These are phyloP conservation scores for Trichoderma sp. DNA, from an alignment of 2,329 filamentous ascomycete genomes.

Conservation along the genomic window DNA sequence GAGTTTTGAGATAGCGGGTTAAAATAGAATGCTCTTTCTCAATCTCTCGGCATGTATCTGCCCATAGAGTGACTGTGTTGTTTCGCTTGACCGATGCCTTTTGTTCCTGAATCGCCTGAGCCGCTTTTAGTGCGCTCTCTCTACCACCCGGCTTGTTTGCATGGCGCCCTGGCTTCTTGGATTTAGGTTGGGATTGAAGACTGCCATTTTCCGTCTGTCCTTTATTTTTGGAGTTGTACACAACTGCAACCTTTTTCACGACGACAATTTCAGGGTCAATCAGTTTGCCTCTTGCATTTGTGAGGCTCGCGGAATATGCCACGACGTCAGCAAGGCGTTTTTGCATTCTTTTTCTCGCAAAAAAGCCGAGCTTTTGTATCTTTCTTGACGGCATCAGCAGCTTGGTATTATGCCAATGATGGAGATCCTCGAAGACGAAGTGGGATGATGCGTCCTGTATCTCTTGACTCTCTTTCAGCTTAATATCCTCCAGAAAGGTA, in stretches of 20 bases:
- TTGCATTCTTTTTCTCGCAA: constrained; percentile 52
- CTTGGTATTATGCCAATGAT: constrained; percentile 63
- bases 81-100: constrained; percentile 25
- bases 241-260: constrained; percentile 31
- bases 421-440: constrained; percentile 46
- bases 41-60: constrained; percentile 32
- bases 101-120: constrained; percentile 35
- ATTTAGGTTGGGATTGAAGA: constrained; percentile 12
- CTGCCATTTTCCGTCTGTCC: constrained; percentile 17
- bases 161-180: constrained; percentile 26
- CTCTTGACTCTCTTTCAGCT: constrained; percentile 32
- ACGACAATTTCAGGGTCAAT: constrained; percentile 64
- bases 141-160: constrained; percentile 30
- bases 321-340: constrained; percentile 65
- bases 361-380: constrained; percentile 26
- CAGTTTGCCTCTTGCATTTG: constrained; percentile 58
- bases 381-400: constrained; percentile 37
- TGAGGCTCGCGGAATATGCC: constrained; percentile 67
- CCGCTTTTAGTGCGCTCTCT: constrained; percentile 36
- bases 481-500: constrained; percentile 42
- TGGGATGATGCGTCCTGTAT: constrained; percentile 19
- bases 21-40: constrained; percentile 43
- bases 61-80: background rate
- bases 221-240: constrained; percentile 15
- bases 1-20: constrained; percentile 46